Base-by-base conservation (phyloP, 495 filamentous ascomycete genomes). In the Penicillium manginii region DNA sequence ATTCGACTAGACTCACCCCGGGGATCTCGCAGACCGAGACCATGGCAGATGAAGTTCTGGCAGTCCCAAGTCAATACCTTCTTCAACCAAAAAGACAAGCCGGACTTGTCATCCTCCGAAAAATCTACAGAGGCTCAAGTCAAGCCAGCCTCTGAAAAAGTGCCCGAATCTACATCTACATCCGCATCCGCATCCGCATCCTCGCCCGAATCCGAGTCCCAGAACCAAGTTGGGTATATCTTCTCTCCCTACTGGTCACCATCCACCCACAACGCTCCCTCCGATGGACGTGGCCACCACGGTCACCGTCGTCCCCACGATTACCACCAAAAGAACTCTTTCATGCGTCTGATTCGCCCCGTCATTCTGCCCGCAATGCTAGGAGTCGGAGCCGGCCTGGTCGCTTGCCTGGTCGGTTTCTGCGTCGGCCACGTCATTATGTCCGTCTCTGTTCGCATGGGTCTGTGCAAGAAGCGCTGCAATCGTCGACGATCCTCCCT, bases 401-500 rank as follows among this genome's bases (percentile, higher is more conserved):
- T 75, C 1, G 77, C 77, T 42, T 76, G 72, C 33, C 56, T 74
- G 31, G 54, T 77, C 0, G 79, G 79, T 7, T 80, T 79, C 65
- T 32, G 77, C 17, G 35, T 78, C 11, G 79, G 79, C 7, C 70
- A 72, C 46, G 26, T 70, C 0, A 50, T 69, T 33, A 72, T 77
- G 40, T 71, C 70, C 18, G 39, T 81, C 0, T 76, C 64, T 29
- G 40, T 54, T 10, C 63, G 66, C 7, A 42, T 61, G 14, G 58
- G 63, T 0, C 29, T 59, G 23, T 53, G 59, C 54, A 54, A 54
- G 57, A 48, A 17, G 8, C 40, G 18, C 17, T 17, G n/a, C 2
- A 19, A 23, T 33, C 22, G 32, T 29, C 31, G 45, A 31, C 22
- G 40, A 2, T 5, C 31, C 54, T 19, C 37, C 18, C 49, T 12